Conservation (phyloP, 495 filamentous ascomycete genomes). For the Neurospora sp. region DNA sequence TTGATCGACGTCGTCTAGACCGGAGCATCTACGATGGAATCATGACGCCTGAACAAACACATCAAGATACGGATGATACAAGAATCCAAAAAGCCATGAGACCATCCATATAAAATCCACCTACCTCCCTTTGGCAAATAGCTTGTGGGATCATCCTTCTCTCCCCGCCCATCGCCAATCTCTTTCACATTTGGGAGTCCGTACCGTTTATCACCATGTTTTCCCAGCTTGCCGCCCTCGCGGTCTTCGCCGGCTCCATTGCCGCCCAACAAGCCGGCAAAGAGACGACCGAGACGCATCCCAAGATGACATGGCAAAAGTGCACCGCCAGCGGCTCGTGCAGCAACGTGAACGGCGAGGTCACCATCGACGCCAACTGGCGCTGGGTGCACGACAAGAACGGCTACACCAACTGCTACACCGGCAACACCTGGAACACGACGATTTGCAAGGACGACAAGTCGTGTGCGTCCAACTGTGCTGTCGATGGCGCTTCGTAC, state of each 20-base stretch:
- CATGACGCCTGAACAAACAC: no score
- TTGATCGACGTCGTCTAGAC: no score
- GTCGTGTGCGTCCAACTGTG: slow-evolving; percentile 34
- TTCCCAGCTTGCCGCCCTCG: slow-evolving; percentile 15
- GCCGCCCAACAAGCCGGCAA: slow-evolving; percentile 47
- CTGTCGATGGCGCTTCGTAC: slow-evolving; percentile 37
- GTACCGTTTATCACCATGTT: slow-evolving; percentile 11
- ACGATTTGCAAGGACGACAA: slow-evolving; percentile 28
- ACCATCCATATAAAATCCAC: slow-evolving; percentile 10
- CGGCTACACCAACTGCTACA: slow-evolving; percentile 36
- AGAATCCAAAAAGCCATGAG: slow-evolving; percentile 1
- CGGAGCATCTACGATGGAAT: background rate
- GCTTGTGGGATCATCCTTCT: background rate
- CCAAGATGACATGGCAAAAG: slow-evolving; percentile 46
- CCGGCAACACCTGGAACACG: slow-evolving; percentile 35
- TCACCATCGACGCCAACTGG: slow-evolving; percentile 40
- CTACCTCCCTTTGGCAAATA: background rate
- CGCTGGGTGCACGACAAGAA: slow-evolving; percentile 33
- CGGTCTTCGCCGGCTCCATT: slow-evolving; percentile 28
- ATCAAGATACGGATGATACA: background rate
- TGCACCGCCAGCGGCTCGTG: slow-evolving; percentile 42
- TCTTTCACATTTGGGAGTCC: background rate
- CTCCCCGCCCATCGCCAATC: background rate
- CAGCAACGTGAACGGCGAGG: slow-evolving; percentile 28
- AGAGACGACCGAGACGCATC: slow-evolving; percentile 45